A percentile compares a stretch with the other conserved stretches of the same genome.
These are phyloP conservation scores for Prasinococcaceae sp. DNA, from an alignment of 139 green algal genomes.

Conservation along the genomic window DNA sequence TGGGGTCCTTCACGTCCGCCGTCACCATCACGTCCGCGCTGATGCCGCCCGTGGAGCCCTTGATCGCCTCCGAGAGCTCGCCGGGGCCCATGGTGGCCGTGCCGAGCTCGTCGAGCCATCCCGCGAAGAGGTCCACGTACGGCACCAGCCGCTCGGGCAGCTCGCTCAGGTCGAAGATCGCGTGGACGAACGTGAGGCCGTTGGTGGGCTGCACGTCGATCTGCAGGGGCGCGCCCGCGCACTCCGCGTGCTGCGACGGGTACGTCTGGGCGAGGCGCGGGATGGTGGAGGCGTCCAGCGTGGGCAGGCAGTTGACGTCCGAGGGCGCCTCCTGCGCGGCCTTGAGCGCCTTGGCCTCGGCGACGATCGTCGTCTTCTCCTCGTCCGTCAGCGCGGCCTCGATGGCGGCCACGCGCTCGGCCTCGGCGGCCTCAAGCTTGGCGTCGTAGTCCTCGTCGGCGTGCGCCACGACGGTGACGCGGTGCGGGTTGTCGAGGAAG, in stretches of 20 bases:
- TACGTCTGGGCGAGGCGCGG: neutral
- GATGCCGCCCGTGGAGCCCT: slow-evolving; percentile 8
- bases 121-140: slow-evolving; percentile 15
- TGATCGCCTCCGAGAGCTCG: slow-evolving; percentile 6
- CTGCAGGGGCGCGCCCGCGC: slow-evolving; percentile 1
- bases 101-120: slow-evolving; percentile 10
- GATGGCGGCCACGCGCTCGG: slow-evolving; percentile 6
- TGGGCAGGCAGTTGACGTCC: slow-evolving; percentile 5
- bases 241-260: neutral
- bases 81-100: slow-evolving; percentile 4
- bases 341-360: neutral
- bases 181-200: slow-evolving; percentile 4
- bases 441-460: slow-evolving; percentile 12
- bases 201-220: slow-evolving; percentile 17
- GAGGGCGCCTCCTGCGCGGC: slow-evolving; percentile 2
- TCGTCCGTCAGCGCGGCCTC: slow-evolving; percentile 5
- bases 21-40: neutral
- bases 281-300: slow-evolving; percentile 2
- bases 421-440: slow-evolving; percentile 15
- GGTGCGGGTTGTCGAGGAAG: slow-evolving; percentile 17
- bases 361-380: slow-evolving; percentile 11
- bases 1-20: neutral
- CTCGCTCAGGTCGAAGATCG: neutral
- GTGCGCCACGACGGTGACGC: neutral
- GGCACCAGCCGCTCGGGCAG: slow-evolving; percentile 10